These are phyloP conservation scores for Daedalea quercina DNA, from an alignment of 768 basidiomycete genomes.

Conservation along the genomic window DNA sequence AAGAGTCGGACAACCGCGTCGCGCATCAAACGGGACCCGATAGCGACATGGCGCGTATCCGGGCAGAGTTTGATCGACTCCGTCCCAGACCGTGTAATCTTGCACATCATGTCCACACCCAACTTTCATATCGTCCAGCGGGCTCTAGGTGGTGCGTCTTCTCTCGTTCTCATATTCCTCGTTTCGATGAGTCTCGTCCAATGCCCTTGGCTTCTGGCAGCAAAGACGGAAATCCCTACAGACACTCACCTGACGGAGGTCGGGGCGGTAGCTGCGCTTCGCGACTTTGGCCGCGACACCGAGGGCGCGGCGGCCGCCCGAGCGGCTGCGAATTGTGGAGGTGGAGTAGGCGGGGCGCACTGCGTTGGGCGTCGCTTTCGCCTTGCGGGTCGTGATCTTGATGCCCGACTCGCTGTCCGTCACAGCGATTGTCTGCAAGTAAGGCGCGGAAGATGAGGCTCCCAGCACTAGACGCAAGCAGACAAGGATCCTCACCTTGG, in stretches of 20 bases:
- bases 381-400: constrained; percentile 59
- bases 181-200: not conserved
- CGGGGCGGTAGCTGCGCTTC: constrained; percentile 70
- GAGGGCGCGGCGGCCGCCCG: constrained; percentile 63
- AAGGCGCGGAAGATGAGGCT: not conserved
- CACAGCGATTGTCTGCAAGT: constrained; percentile 57
- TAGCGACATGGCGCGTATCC: constrained; percentile 70
- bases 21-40: constrained; percentile 61
- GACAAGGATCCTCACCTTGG: constrained; percentile 44
- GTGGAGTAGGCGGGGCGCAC: constrained; percentile 44
- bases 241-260: constrained; percentile 66
- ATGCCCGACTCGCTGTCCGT: constrained; percentile 47
- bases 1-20: constrained; percentile 62
- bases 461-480: not conserved
- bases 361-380: constrained; percentile 44
- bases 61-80: constrained; percentile 56
- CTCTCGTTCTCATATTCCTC: not conserved
- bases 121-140: constrained; percentile 78
- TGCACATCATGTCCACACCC: constrained; percentile 93
- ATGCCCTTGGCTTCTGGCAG: constrained; percentile 1
- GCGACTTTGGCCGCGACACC: constrained; percentile 55
- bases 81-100: constrained; percentile 42
- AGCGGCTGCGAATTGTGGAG: constrained; percentile 54
- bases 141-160: constrained; percentile 85
- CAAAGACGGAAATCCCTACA: constrained; percentile 6